These are phyloP conservation scores for Salvia miltiorrhiza DNA, from an alignment of 257 asterid species.

Conservation along the genomic window DNA sequence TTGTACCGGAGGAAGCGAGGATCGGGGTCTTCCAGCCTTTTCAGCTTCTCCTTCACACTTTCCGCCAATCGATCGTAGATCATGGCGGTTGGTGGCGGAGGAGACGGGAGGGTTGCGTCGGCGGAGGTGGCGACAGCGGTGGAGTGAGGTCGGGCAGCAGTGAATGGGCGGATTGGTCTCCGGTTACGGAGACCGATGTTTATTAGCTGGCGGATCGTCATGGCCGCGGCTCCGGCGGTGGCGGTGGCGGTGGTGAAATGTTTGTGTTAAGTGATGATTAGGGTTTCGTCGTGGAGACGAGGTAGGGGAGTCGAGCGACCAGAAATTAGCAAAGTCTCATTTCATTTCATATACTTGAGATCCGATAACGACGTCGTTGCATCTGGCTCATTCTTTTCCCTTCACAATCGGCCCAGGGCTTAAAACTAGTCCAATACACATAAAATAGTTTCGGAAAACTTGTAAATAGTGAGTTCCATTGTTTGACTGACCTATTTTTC, in stretches of 20 bases:
- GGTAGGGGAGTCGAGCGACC: not conserved
- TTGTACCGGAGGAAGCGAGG: slow-evolving; percentile 61
- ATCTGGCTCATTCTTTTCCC: not conserved
- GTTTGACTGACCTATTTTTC: no score
- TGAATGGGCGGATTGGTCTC: slow-evolving; percentile 21
- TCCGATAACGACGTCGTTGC: slow-evolving; percentile 23
- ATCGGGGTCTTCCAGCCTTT: slow-evolving; percentile 61
- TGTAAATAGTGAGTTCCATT: no score
- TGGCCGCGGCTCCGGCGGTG: slow-evolving; percentile 30
- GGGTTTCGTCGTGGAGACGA: slow-evolving; percentile 35
- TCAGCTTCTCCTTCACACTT: slow-evolving; percentile 56
- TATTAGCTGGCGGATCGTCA: slow-evolving; percentile 81
- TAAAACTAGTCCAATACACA: slow-evolving; percentile 4
- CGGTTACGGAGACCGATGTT: slow-evolving; percentile 49
- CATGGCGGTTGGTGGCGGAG: slow-evolving; percentile 72
- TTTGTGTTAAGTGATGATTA: slow-evolving; percentile 9
- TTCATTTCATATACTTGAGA: not conserved
- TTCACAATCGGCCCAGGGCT: not conserved
- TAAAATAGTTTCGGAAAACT: no score
- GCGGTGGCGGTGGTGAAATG: slow-evolving; percentile 15
- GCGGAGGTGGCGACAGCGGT: slow-evolving; percentile 42
- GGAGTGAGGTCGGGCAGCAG: slow-evolving; percentile 38
- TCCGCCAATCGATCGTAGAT: slow-evolving; percentile 87
- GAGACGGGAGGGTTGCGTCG: slow-evolving; percentile 39
- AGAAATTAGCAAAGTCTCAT: not conserved